A percentile compares a stretch with the other conserved stretches of the same genome.
Evolutionary conservation across 1,284 basidiomycete species (phyloP).

Genomic region (Heterobasidion annosum): DNA sequence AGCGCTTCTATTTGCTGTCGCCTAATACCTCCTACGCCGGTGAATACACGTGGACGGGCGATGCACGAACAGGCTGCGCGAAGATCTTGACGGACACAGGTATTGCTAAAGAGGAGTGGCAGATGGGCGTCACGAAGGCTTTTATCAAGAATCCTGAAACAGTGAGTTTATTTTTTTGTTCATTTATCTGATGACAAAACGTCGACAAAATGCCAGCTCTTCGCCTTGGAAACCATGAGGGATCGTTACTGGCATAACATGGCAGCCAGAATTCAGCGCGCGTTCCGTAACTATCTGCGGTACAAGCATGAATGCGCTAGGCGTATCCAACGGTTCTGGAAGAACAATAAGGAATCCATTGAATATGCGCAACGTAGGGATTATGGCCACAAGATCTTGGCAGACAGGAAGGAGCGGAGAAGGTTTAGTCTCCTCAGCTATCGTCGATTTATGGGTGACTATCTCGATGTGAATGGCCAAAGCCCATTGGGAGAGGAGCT

Average conservation of each 20-base stretch:
- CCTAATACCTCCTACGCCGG: conserved; percentile 96
- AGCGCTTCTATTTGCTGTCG: conserved; percentile 94
- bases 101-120: conserved; percentile 96
- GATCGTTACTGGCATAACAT: conserved; percentile 99
- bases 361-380: conserved; percentile 87
- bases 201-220: conserved; percentile 49
- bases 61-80: conserved; percentile 87
- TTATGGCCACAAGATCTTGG: conserved; percentile 90
- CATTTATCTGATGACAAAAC: background rate
- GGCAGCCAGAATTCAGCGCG: conserved; percentile 94
- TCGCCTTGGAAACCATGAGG: conserved; percentile 97
- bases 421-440: conserved; percentile 92
- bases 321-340: conserved; percentile 98
- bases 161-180: conserved; percentile 31
- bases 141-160: conserved; percentile 99
- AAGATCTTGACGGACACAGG: conserved; percentile 92
- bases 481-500: conserved; percentile 79
- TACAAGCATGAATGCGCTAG: conserved; percentile 94
- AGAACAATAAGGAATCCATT: conserved; percentile 92
- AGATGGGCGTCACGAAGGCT: conserved; percentile 98
- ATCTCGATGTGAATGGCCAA: conserved; percentile 83
- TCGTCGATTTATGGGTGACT: conserved; percentile 95
- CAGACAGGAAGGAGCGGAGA: conserved; percentile 87
- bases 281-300: conserved; percentile 92
- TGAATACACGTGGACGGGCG: conserved; percentile 96